phyloP scores from a whole-genome alignment of 306 rosid species.

The Astragalus glycyphyllos region DNA sequence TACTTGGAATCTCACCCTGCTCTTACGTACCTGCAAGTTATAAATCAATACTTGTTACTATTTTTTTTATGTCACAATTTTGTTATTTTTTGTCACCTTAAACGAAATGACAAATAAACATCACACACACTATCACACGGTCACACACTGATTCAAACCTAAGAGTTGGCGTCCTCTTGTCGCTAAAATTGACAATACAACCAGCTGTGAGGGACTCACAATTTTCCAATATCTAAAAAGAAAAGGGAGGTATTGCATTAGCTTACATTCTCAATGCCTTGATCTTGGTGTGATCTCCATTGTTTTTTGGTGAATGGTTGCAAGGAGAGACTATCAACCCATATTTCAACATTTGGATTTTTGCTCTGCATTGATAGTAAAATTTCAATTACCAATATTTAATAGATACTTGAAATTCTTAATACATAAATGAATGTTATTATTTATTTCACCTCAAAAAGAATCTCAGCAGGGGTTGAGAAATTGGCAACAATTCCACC shows the following conservation, averaged over 20 bases:
- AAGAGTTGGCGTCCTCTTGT: no score
- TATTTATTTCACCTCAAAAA: constrained; percentile 57
- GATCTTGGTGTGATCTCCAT: constrained; percentile 78
- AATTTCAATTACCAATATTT: neutral
- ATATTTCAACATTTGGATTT: constrained; percentile 58
- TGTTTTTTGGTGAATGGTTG: constrained; percentile 70
- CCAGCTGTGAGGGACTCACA: no score
- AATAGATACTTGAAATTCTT: neutral
- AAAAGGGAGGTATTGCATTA: neutral
- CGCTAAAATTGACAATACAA: no score
- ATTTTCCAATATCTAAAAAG: neutral
- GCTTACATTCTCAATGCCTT: constrained; percentile 59
- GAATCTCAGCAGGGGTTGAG: constrained; percentile 60
- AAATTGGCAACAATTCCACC: constrained; percentile 75
- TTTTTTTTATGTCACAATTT: no score
- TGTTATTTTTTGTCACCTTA: no score
- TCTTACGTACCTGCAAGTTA: constrained; percentile 63
- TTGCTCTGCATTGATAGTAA: constrained; percentile 47
- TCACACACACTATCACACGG: no score
- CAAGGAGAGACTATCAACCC: constrained; percentile 69
- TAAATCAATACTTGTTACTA: neutral
- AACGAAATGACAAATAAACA: no score
- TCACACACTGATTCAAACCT: no score
- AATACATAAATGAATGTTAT: neutral
- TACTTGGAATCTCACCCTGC: constrained; percentile 60